These are phyloP conservation scores for Spiraea crenata DNA, from an alignment of 331 rosid species.

Conservation along the genomic window DNA sequence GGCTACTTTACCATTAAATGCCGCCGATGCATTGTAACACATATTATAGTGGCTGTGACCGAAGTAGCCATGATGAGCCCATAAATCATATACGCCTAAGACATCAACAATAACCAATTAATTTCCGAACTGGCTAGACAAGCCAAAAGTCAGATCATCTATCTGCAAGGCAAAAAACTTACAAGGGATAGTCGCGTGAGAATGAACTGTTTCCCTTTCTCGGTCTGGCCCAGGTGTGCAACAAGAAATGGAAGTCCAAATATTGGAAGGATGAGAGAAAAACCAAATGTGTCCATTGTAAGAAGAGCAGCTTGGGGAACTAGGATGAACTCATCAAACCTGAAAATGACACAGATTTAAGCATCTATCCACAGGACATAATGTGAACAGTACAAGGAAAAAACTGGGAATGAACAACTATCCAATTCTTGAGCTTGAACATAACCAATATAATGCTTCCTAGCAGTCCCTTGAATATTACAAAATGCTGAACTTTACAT, in stretches of 20 bases:
- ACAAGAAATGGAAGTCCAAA: constrained; percentile 80
- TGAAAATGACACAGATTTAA: constrained; percentile 33
- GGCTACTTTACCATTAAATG: constrained; percentile 76
- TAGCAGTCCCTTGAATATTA: constrained; percentile 14
- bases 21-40: constrained; percentile 85
- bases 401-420: neutral
- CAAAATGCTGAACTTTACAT: constrained; percentile 6
- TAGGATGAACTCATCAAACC: constrained; percentile 87
- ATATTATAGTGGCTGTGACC: constrained; percentile 64
- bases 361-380: constrained; percentile 14
- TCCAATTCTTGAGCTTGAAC: neutral
- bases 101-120: constrained; percentile 7
- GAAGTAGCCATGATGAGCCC: constrained; percentile 67
- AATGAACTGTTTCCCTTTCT: constrained; percentile 37
- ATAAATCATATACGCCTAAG: constrained; percentile 66
- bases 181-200: constrained; percentile 64
- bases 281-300: constrained; percentile 78
- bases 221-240: constrained; percentile 31
- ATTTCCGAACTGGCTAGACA: neutral
- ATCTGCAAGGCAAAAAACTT: constrained; percentile 33
- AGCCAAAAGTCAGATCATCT: neutral
- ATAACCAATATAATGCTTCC: constrained; percentile 11
- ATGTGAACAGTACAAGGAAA: neutral
- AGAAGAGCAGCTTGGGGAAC: constrained; percentile 90
- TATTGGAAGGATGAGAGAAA: constrained; percentile 82